A percentile compares a stretch with the other conserved stretches of the same genome.
Evolutionary conservation across 148 eudicot genomes (phyloP).

Genomic region (Oxyria digyna): DNA sequence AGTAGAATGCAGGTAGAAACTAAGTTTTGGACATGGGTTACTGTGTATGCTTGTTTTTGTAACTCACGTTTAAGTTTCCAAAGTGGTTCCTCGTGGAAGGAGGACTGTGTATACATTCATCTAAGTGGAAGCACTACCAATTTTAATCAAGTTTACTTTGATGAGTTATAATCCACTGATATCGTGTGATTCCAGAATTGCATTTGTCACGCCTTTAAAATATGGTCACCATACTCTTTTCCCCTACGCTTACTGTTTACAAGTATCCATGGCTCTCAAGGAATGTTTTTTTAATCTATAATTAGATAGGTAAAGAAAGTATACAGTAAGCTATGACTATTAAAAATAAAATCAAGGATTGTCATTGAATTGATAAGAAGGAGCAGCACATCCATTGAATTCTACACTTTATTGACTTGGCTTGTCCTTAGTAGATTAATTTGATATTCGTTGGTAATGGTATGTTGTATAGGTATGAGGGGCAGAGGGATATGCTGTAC

Average conservation of each 20-base stretch:
- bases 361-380: not conserved
- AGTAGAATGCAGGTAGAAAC: not conserved
- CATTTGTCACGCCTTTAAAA: not conserved
- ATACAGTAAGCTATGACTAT: not conserved
- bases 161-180: not conserved
- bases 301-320: not conserved
- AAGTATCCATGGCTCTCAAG: not conserved
- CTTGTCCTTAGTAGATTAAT: too few relatives aligned
- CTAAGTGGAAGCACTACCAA: not conserved
- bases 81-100: not conserved
- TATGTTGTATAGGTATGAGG: constrained; percentile 61
- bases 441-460: too few relatives aligned
- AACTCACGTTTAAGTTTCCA: too few relatives aligned
- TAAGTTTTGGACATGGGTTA: not conserved
- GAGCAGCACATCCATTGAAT: not conserved
- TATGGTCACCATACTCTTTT: not conserved
- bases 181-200: not conserved
- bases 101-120: not conserved
- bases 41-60: not conserved
- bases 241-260: not conserved
- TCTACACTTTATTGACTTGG: not conserved
- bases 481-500: constrained; percentile 96
- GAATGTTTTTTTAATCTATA: not conserved
- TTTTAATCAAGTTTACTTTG: not conserved
- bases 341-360: not conserved